These are phyloP conservation scores for Coemansia furcata DNA, from an alignment of 192 early-diverging fungal species.

Conservation along the genomic window DNA sequence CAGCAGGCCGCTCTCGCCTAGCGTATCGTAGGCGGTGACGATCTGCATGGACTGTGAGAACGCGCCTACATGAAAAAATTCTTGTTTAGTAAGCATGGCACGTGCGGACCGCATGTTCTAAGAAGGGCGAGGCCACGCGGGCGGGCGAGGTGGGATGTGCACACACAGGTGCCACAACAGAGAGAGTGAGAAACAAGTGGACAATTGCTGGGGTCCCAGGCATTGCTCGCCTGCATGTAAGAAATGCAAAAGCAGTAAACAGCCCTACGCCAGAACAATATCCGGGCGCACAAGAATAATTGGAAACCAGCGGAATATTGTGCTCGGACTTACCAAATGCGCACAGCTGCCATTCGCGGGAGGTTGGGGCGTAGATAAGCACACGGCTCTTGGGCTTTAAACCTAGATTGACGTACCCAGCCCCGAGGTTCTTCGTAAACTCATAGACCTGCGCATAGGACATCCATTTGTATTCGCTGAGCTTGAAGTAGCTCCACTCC, in stretches of 20 bases:
- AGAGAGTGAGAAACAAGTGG: background rate
- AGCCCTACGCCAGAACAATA: background rate
- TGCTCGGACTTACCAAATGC: conserved; percentile 41
- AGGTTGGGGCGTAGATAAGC: conserved; percentile 67
- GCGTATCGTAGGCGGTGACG: conserved; percentile 82
- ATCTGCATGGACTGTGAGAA: conserved; percentile 70
- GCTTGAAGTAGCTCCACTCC: conserved; percentile 87
- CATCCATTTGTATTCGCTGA: conserved; percentile 60
- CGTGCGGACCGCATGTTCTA: background rate
- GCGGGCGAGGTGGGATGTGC: background rate
- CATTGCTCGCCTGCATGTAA: background rate
- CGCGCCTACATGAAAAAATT: conserved; percentile 12
- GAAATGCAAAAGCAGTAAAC: background rate
- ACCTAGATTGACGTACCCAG: conserved; percentile 37
- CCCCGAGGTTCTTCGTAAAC: conserved; percentile 31
- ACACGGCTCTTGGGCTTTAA: conserved; percentile 53
- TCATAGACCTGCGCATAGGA: conserved; percentile 36
- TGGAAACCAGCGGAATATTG: background rate
- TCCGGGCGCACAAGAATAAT: background rate
- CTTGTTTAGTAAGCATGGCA: background rate
- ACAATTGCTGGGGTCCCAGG: background rate
- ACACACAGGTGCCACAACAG: background rate
- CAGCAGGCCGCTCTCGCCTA: conserved; percentile 80
- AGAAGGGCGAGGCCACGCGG: background rate
- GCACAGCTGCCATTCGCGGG: conserved; percentile 50